These are phyloP conservation scores for Gossypium arboreum DNA, from an alignment of 345 rosid species.

Conservation along the genomic window DNA sequence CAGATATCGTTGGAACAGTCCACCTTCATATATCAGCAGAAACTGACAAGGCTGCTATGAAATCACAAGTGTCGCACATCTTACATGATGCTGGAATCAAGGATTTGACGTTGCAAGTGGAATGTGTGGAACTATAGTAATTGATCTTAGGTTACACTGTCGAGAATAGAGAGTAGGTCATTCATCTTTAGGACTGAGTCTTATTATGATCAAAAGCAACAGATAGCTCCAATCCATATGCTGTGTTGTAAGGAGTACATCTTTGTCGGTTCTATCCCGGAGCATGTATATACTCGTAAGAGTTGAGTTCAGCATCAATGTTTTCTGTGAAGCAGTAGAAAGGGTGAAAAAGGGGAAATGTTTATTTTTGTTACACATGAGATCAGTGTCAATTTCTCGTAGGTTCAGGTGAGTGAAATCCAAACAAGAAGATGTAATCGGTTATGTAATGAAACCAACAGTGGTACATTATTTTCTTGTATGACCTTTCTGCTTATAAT, in stretches of 20 bases:
- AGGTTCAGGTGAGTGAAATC: conserved; percentile 2
- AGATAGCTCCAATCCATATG: neutral
- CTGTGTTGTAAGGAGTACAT: neutral
- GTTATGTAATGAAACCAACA: neutral
- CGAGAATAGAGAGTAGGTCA: neutral
- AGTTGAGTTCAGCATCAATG: conserved; percentile 6
- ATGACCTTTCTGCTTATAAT: no score
- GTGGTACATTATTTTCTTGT: neutral
- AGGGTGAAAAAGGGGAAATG: neutral
- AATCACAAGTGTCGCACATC: conserved; percentile 49
- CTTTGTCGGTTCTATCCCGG: neutral
- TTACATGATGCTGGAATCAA: conserved; percentile 74
- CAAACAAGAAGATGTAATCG: neutral
- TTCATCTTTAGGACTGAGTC: neutral
- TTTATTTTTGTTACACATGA: neutral
- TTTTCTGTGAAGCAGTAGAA: neutral
- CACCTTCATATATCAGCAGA: conserved; percentile 68
- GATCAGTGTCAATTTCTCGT: neutral
- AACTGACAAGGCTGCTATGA: conserved; percentile 51
- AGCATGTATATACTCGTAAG: neutral
- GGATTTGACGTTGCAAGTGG: conserved; percentile 83
- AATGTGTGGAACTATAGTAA: conserved; percentile 34
- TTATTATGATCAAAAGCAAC: neutral
- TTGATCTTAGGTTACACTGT: neutral
- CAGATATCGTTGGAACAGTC: conserved; percentile 76